Evolutionary conservation across 2,329 filamentous ascomycete genomes (phyloP), one percentile per base, ranked within the genome.

Genomic region (Mycogone perniciosa): DNA sequence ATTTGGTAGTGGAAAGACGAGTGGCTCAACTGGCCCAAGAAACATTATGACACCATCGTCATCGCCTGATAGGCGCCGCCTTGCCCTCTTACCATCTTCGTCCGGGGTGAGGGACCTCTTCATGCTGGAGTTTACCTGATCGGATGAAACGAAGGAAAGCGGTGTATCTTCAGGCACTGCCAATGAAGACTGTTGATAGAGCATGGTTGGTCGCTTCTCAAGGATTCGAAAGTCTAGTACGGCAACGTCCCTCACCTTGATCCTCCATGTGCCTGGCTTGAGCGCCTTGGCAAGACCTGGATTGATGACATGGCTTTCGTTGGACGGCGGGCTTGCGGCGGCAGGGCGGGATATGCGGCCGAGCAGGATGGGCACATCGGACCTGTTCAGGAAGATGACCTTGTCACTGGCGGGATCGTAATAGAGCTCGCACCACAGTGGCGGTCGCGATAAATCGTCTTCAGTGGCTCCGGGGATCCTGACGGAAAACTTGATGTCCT

Each of bases 401-500:
- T 76, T 75, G 61, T 82, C 79, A 64, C 78, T 80, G 55, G 73
- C 68, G 11, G 79, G 78, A 62, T 82, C 76, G 57, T 81, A 82
- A 58, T 81, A 82, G 34, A 82, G 67, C 62, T 81, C 77, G 61
- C 77, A 81, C 76, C 76, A 80, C n/a, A 82, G 58, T 4, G 75
- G 71, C 11, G 76, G 76, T 11, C 74, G 67, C 6, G 67, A 63
- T 7, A 64, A 67, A 41, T 71, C 69, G 51, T 74, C 69, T 38
- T 67, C 64, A 46, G 66, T 68, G 50, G 76, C 73, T 11, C 72
- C 71, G 4, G 78, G 79, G 51, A 82, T 78, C 45, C 74, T 70
- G 54, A 82, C 76, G 37, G 76, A 76, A 59, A 81, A 81, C 55
- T 80, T 81, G 70, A 81, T 80, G 62, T 82, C 78, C 59, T 74